Conservation (phyloP, 2,329 filamentous ascomycete genomes). For the Aspergillus hiratsukae region DNA sequence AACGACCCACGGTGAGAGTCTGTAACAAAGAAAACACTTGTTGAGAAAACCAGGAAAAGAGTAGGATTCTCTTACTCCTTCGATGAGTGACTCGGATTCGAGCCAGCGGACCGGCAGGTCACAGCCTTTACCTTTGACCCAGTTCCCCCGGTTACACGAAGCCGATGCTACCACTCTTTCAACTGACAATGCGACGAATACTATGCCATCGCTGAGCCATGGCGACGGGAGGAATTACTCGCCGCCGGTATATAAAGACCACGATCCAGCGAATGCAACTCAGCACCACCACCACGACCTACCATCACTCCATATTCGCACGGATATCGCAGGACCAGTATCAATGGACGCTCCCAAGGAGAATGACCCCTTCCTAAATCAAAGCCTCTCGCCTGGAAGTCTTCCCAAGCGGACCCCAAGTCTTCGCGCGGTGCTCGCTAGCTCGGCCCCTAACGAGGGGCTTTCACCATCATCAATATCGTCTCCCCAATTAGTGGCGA, state of each 20-base stretch:
- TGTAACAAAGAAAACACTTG: neutral
- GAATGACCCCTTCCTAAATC: conserved; percentile 32
- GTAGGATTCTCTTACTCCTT: conserved; percentile 7
- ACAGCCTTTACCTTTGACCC: conserved; percentile 14
- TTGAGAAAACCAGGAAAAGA: neutral
- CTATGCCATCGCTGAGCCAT: conserved; percentile 10
- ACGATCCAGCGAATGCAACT: conserved; percentile 5
- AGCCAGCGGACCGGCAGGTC: conserved; percentile 23
- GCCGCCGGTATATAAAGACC: conserved; percentile 6
- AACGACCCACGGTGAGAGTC: neutral
- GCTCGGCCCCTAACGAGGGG: conserved; percentile 37
- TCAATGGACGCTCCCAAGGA: conserved; percentile 28
- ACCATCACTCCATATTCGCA: conserved; percentile 34
- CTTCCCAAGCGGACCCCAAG: conserved; percentile 43
- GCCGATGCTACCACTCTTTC: conserved; percentile 13
- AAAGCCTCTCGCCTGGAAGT: conserved; percentile 40
- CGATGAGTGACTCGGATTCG: conserved; percentile 21
- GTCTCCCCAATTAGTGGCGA: conserved; percentile 68
- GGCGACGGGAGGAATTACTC: conserved; percentile 7
- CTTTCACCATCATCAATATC: conserved; percentile 63
- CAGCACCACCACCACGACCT: conserved; percentile 8
- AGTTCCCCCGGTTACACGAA: conserved; percentile 16
- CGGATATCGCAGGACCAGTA: conserved; percentile 24
- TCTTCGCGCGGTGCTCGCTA: conserved; percentile 36
- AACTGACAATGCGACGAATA: conserved; percentile 15